These are phyloP conservation scores for Arabis alpina DNA, from an alignment of 345 rosid species.

Conservation along the genomic window DNA sequence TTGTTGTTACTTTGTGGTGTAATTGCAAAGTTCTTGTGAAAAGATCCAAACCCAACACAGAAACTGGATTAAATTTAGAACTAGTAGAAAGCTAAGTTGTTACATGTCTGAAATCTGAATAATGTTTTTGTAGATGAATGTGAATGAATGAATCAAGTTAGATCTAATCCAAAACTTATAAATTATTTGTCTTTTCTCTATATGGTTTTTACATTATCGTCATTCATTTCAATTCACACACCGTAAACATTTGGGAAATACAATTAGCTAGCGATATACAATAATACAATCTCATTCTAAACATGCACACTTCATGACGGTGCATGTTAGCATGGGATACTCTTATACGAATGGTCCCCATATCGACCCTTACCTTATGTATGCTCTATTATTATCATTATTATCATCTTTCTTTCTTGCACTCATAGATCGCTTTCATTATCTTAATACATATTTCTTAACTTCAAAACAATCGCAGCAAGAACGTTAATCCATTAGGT, in stretches of 20 bases:
- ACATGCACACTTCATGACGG: conserved; percentile 56
- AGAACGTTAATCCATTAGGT: conserved; percentile 33
- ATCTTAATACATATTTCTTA: conserved; percentile 1
- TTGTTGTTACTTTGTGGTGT: conserved; percentile 27
- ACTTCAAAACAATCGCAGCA: conserved; percentile 36
- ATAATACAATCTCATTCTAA: conserved; percentile 29
- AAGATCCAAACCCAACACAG: conserved; percentile 42
- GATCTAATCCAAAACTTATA: neutral
- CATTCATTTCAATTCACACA: conserved; percentile 16
- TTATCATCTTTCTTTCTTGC: conserved; percentile 23
- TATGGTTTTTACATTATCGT: conserved; percentile 2
- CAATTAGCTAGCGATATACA: neutral
- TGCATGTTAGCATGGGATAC: conserved; percentile 82
- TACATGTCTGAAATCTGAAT: conserved; percentile 21
- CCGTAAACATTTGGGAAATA: conserved; percentile 23
- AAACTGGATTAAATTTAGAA: conserved; percentile 24
- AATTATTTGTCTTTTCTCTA: neutral
- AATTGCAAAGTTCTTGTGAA: conserved; percentile 32
- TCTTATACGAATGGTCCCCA: conserved; percentile 65
- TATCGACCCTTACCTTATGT: conserved; percentile 46
- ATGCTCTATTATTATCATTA: conserved; percentile 32
- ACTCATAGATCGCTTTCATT: conserved; percentile 33
- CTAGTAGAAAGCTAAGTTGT: neutral
- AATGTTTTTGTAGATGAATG: conserved; percentile 47
- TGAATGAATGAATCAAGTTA: conserved; percentile 42